Conservation (phyloP, 139 green algal genomes). For the Closterium sp. region DNA sequence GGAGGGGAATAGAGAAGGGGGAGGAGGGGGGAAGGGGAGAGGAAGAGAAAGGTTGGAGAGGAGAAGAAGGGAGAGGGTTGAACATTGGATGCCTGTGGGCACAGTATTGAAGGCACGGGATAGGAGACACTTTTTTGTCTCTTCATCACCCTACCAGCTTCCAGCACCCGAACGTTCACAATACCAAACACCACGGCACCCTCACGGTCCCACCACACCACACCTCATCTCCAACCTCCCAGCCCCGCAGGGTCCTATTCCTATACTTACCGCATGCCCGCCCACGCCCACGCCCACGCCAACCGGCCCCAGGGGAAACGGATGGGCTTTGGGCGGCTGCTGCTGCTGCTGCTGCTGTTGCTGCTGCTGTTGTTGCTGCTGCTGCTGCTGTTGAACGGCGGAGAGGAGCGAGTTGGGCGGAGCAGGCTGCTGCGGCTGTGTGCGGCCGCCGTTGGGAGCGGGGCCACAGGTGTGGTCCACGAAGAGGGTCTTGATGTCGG, state of each 20-base stretch:
- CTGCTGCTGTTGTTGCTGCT: conserved; percentile 10
- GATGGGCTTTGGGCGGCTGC: neutral
- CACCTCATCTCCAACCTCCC: neutral
- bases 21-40: too few species aligned
- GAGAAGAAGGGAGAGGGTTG: neutral
- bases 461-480: conserved; percentile 52
- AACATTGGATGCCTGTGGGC: neutral
- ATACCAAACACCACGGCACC: neutral
- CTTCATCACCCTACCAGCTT: neutral
- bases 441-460: conserved; percentile 36
- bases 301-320: conserved; percentile 1
- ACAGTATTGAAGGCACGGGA: neutral
- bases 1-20: too few species aligned
- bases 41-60: neutral
- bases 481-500: conserved; percentile 57
- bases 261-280: neutral
- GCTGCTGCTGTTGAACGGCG: conserved; percentile 2
- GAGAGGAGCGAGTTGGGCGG: neutral
- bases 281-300: neutral
- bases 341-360: conserved; percentile 10
- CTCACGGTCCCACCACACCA: neutral
- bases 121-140: neutral
- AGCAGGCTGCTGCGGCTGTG: conserved; percentile 1
- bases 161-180: neutral
- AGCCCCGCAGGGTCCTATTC: neutral